These are phyloP conservation scores for Chlamydomonas incerta DNA, from an alignment of 139 green algal species.

Conservation along the genomic window DNA sequence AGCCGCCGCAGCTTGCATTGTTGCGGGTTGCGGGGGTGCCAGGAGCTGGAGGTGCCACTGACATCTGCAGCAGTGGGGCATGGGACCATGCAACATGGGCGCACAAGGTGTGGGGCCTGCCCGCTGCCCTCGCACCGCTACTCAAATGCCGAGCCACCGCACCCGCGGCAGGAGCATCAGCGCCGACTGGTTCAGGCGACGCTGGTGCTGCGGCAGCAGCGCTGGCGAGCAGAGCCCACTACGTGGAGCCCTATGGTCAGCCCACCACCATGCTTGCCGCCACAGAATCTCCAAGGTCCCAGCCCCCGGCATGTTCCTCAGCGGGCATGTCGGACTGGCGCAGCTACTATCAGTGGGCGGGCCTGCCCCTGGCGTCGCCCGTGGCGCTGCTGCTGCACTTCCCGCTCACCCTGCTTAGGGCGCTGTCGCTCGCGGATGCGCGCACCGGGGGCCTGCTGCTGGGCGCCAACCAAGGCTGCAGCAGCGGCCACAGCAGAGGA, in stretches of 20 bases:
- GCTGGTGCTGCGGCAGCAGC: neutral
- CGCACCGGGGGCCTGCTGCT: neutral
- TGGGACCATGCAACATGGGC: neutral
- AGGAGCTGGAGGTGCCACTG: neutral
- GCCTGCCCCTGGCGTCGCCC: slow-evolving; percentile 45
- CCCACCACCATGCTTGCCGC: no score
- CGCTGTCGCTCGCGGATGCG: slow-evolving; percentile 26
- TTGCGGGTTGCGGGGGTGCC: neutral
- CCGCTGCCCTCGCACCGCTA: neutral
- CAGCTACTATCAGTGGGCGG: slow-evolving; percentile 35
- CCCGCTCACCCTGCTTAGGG: slow-evolving; percentile 41
- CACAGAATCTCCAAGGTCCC: neutral
- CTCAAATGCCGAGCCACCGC: neutral
- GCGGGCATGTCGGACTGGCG: slow-evolving; percentile 34
- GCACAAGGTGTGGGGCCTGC: slow-evolving; percentile 6
- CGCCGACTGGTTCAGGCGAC: no score
- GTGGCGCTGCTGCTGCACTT: slow-evolving; percentile 53
- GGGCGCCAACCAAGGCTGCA: neutral
- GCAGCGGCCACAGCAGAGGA: neutral
- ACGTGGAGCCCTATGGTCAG: no score
- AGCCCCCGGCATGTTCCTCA: neutral
- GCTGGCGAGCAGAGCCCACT: no score
- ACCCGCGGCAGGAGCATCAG: neutral
- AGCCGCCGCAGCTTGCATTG: neutral
- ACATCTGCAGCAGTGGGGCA: neutral